Evolutionary conservation across 345 rosid genomes (phyloP), one percentile per base, ranked within the genome.

Genomic region (Streptanthus diversifolius): DNA sequence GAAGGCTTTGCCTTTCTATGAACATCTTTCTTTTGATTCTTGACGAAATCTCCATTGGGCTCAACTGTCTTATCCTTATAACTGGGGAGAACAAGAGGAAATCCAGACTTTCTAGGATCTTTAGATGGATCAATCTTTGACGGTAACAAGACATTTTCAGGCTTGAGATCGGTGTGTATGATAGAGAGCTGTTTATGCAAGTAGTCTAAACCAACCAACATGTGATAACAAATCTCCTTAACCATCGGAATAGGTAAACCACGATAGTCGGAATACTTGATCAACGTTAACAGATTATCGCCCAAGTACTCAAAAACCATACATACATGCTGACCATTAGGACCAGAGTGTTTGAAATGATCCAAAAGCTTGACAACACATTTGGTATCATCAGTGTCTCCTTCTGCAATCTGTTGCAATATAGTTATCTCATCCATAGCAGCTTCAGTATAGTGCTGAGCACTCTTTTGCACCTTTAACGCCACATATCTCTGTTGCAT

Each of bases 351-450:
- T 79, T 87, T 91, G 56, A 93, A 93, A 72, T 93, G 87, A 83
- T 91, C 97, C 81, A 93, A 74, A 69, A 93, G 97, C 88, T 89
- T 89, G 64, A 92, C 96, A 30, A 90, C 96, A 47, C 85, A 87
- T 63, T 83, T 89, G 56, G 83, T 80, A 75, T 87, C 83, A 51
- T 79, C 88, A 7, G 84, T 79, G 72, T 91, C 98, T 69, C 97
- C 92, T 36, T 91, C 91, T 0, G 96, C 89, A 37, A 89, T 82
- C 89, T 93, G 96, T 60, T 87, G 84, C 60, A 91, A 87, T 66
- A 91, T 88, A 51, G 89, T 91, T 55, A 93, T 85, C 89, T 93
- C 98, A 71, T 91, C 98, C 95, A 93, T 84, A 5, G 98, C 98
- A 3, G 98, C 97, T 67, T 91, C 98, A 10, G 96, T 89, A 61